Conservation (phyloP, 1,284 basidiomycete species). For the Retiboletus fuscus region DNA sequence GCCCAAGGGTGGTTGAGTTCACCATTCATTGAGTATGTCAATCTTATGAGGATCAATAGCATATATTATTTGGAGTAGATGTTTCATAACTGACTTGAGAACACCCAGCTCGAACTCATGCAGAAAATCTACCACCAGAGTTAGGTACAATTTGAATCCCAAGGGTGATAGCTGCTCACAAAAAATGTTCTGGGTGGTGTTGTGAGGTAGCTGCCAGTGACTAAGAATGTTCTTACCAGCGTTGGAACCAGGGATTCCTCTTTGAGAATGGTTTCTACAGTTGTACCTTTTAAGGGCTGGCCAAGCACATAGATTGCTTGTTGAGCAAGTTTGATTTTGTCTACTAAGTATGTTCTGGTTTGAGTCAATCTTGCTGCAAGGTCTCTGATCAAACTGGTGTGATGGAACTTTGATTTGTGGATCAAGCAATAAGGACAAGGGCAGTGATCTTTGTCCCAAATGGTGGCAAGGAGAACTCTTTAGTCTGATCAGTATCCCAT, state of each 20-base stretch:
- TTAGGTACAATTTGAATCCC: background rate
- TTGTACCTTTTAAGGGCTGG: no score
- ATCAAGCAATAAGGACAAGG: no score
- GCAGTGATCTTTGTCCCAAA: background rate
- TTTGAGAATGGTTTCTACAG: slow-evolving; percentile 10
- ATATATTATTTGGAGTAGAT: no score
- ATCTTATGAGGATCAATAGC: slow-evolving; percentile 2
- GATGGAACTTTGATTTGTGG: background rate
- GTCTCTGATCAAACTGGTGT: background rate
- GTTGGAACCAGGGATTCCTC: no score
- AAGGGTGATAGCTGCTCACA: slow-evolving; percentile 6
- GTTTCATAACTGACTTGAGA: slow-evolving; percentile 4
- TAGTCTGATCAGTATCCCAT: background rate
- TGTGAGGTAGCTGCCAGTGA: background rate
- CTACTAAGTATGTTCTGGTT: slow-evolving; percentile 4
- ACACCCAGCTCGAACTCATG: no score
- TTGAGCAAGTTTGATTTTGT: background rate
- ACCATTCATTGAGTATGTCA: slow-evolving; percentile 16
- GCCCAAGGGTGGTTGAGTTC: background rate
- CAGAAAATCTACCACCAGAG: no score
- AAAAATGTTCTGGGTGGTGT: slow-evolving; percentile 10
- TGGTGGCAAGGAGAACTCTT: background rate
- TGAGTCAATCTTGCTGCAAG: background rate
- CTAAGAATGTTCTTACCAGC: background rate
- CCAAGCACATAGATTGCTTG: background rate